Conservation (phyloP, 371 early-diverging fungal species). For the Mortierella sp. region DNA sequence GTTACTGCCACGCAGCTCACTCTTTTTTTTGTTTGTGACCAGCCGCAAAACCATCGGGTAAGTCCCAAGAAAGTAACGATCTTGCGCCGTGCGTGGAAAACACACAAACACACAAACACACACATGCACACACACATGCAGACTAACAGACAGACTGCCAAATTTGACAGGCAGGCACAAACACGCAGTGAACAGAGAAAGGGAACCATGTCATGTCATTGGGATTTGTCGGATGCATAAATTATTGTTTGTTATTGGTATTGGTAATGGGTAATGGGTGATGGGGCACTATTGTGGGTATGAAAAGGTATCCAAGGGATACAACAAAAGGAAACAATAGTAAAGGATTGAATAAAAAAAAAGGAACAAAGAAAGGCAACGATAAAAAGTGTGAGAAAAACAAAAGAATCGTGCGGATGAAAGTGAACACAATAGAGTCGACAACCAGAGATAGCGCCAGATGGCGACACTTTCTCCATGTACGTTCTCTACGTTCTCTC, state of each 20-base stretch:
- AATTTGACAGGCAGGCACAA: background rate
- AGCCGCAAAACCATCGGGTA: constrained; percentile 2
- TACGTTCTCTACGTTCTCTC: background rate
- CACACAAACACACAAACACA: background rate
- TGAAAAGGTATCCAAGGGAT: background rate
- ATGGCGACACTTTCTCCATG: background rate
- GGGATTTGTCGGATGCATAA: background rate
- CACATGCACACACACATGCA: background rate
- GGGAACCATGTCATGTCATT: background rate
- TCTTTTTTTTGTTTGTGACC: background rate
- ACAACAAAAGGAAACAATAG: background rate
- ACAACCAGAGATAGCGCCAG: background rate
- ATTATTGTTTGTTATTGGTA: background rate
- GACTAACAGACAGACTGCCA: background rate
- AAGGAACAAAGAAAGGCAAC: background rate
- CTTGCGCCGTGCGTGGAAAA: background rate
- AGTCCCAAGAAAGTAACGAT: constrained; percentile 1
- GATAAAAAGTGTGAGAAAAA: background rate
- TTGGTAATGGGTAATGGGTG: background rate
- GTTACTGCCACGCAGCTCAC: too few species aligned
- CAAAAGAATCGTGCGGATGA: too few species aligned
- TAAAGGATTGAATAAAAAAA: background rate
- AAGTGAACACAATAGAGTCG: background rate
- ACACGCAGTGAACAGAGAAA: background rate
- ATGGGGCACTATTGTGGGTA: background rate